Conservation (phyloP, 2,329 filamentous ascomycete species). For the Fusarium clavum region DNA sequence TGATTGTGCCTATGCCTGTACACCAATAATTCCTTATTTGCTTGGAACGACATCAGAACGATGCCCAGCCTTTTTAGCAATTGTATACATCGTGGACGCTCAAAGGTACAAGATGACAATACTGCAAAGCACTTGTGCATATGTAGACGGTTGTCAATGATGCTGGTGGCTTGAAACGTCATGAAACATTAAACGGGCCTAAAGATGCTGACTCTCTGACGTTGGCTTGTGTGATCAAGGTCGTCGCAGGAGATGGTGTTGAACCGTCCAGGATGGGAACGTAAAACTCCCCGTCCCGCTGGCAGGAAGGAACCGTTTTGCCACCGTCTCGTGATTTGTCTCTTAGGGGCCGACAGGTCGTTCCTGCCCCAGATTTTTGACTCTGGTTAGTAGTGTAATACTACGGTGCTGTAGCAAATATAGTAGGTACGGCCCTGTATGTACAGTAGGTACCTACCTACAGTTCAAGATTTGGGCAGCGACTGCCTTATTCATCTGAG, state of each 20-base stretch:
- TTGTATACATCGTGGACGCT: background rate
- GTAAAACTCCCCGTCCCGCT: conserved; percentile 39
- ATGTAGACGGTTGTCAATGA: conserved; percentile 15
- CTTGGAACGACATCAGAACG: background rate
- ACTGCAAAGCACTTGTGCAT: conserved; percentile 7
- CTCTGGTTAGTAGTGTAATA: conserved; percentile 22
- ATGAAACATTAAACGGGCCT: conserved; percentile 33
- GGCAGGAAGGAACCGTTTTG: conserved; percentile 33
- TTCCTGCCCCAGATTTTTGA: conserved; percentile 38
- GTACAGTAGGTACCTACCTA: background rate
- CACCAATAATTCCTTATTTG: background rate
- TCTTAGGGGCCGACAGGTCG: background rate
- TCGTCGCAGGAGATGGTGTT: conserved; percentile 14
- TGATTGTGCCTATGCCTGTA: background rate
- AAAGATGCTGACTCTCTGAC: conserved; percentile 9
- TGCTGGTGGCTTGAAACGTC: conserved; percentile 27
- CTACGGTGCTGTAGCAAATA: background rate
- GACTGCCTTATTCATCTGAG: background rate
- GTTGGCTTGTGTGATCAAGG: conserved; percentile 23
- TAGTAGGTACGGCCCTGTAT: background rate
- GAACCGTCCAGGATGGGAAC: conserved; percentile 24
- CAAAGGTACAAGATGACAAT: background rate
- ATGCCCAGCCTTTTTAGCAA: background rate
- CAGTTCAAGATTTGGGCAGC: background rate
- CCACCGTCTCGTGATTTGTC: conserved; percentile 34